These are phyloP conservation scores for Curvularia sp. DNA, from an alignment of 2,329 filamentous ascomycete species.

Conservation along the genomic window DNA sequence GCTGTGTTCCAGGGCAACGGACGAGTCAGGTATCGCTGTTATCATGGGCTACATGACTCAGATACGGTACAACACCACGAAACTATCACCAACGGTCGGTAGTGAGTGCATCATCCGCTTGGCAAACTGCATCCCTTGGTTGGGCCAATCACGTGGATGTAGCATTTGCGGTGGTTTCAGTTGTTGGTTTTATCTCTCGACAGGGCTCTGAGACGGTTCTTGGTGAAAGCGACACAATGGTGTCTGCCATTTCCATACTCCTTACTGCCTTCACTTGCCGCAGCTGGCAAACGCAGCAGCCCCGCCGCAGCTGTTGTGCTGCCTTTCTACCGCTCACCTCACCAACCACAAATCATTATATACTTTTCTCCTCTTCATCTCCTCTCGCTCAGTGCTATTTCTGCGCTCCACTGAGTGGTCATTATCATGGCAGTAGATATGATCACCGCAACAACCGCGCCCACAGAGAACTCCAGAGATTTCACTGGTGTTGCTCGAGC, in stretches of 20 bases:
- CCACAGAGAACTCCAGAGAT: not conserved
- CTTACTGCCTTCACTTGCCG: constrained; percentile 13
- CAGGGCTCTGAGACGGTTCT: not conserved
- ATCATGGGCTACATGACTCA: constrained; percentile 17
- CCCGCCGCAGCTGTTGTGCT: not conserved
- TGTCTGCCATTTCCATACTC: constrained; percentile 2
- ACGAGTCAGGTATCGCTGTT: constrained; percentile 26
- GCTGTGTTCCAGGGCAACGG: constrained; percentile 24
- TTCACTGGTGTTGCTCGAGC: not conserved
- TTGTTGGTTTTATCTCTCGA: no score
- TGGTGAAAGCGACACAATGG: not conserved
- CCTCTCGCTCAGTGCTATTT: not conserved
- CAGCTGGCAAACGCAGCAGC: not conserved
- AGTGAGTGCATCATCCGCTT: not conserved
- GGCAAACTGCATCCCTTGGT: not conserved
- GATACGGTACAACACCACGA: constrained; percentile 1
- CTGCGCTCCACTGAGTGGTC: no score
- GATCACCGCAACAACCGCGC: constrained; percentile 2
- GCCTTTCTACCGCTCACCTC: not conserved
- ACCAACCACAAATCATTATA: not conserved
- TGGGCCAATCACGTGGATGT: not conserved
- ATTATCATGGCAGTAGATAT: constrained; percentile 3
- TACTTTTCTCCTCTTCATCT: not conserved
- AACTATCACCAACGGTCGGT: not conserved
- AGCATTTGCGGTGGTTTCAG: no score